Evolutionary conservation across 345 rosid genomes (phyloP).

Genomic region (Murraya paniculata): DNA sequence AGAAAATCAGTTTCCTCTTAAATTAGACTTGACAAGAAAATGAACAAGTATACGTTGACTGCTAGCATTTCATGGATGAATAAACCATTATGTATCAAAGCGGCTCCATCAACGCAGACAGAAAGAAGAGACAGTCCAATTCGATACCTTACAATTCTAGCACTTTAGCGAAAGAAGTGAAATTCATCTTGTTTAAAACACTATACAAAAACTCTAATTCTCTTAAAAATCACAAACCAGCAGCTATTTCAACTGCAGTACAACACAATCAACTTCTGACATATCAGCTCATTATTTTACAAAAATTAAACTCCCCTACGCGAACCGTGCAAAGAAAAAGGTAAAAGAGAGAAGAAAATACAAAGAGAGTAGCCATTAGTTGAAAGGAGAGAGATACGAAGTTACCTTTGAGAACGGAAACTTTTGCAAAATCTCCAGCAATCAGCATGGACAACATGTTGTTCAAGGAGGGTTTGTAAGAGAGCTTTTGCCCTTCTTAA

Average conservation of each 20-base stretch:
- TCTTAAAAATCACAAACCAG: not conserved
- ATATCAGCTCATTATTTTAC: not conserved
- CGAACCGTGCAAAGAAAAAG: not conserved
- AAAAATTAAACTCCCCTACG: constrained; percentile 4
- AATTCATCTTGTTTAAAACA: not conserved
- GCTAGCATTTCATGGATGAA: not conserved
- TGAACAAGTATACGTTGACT: not conserved
- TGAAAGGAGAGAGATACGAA: not conserved
- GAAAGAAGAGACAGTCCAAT: not conserved
- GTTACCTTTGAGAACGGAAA: constrained; percentile 19
- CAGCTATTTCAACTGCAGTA: not conserved
- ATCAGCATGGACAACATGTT: not conserved
- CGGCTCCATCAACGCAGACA: not conserved
- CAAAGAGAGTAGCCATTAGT: constrained; percentile 5
- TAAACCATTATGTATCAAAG: not conserved
- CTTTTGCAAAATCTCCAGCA: not conserved
- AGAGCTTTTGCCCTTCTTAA: constrained; percentile 53
- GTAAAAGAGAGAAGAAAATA: not conserved
- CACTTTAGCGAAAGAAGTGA: not conserved
- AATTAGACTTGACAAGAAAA: not conserved
- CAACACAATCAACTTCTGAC: not conserved
- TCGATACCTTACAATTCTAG: not conserved
- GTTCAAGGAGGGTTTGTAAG: constrained; percentile 19
- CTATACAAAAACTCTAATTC: not conserved
- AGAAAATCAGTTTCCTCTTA: not conserved